Percentiles rank a stretch among this genome's conserved stretches.
Conservation (phyloP, 495 filamentous ascomycete species). For the Hypoxylon rickii region DNA sequence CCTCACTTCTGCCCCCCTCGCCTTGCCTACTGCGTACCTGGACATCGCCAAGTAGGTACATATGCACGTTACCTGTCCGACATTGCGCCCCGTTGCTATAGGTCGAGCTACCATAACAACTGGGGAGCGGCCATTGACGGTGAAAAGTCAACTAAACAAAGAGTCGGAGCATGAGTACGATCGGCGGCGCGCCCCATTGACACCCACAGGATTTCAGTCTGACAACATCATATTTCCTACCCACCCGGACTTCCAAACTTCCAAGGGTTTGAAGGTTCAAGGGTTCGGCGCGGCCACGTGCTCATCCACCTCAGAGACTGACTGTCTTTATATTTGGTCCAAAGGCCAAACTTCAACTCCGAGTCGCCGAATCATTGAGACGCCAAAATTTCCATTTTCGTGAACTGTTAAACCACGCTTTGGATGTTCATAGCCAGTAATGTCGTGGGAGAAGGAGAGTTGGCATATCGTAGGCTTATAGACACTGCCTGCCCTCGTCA, state of each 20-base stretch:
- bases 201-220: slow-evolving; percentile 21
- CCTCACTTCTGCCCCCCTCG: too few species aligned
- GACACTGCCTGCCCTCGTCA: slow-evolving; percentile 36
- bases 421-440: slow-evolving; percentile 27
- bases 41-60: too few species aligned
- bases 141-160: slow-evolving; percentile 14
- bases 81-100: slow-evolving; percentile 8
- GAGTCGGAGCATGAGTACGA: slow-evolving; percentile 24
- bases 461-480: slow-evolving; percentile 35
- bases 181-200: slow-evolving; percentile 11
- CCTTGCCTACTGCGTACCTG: slow-evolving; percentile 6
- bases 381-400: background rate
- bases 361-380: background rate
- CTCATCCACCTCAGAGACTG: slow-evolving; percentile 2
- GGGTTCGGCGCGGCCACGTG: slow-evolving; percentile 17
- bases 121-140: background rate
- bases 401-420: slow-evolving; percentile 3
- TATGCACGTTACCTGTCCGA: slow-evolving; percentile 20
- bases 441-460: slow-evolving; percentile 33
- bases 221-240: slow-evolving; percentile 14
- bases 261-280: too few species aligned
- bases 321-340: slow-evolving; percentile 9
- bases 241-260: slow-evolving; percentile 10
- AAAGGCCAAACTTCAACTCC: too few species aligned
- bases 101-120: slow-evolving; percentile 12